Base-by-base conservation (phyloP, 73 alveolate genomes). In the Breviolum minutum region DNA sequence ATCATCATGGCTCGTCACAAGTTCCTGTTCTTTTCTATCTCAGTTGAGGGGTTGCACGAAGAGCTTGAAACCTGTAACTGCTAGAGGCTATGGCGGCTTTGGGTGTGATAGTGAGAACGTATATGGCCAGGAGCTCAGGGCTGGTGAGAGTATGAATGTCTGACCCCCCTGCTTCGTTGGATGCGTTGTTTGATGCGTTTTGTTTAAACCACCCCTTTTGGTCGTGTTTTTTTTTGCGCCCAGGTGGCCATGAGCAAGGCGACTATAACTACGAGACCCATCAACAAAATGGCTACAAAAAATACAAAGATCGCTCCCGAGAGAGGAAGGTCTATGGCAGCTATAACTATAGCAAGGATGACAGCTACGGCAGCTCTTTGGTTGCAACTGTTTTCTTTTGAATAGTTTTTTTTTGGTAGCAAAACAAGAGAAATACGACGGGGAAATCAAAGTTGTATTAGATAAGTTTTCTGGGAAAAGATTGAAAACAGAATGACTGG, bases 261-360 rank as follows among this genome's bases (percentile, higher is more conserved):
- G 86, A 63, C 63, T 19, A 77, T 77, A 63, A 77, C 86, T 77
- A n/a, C 62, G 86, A 76, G 61, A 26, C 26, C 10, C 63, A 74
- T 26, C 86, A 62, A 27, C n/a, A 62, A 76, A 8, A 76, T n/a
- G 86, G 86, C n/a, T 12, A 76, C 63, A 76, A 62, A n/a, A n/a
- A n/a, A 60, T 74, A 74, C 17, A 60, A 27, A 8, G 86, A 77
- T 10, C 83, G 83, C 60, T 77, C 86, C 12, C 86, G 86, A 30
- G 86, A 30, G 7, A n/a, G 32, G 27, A 60, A 63, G 86, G 63
- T 77, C 86, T 77, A 77, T n/a, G 86, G 86, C 63, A 77, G 86
- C 62, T 77, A 77, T 77, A 63, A 77, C 86, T 77, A 77, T 73
- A 40, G 82, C 86, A 77, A 29, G 24, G 85, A 76, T 77, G 86